Base-by-base conservation (phyloP, 495 filamentous ascomycete species). In the Alectoria sarmentosa region DNA sequence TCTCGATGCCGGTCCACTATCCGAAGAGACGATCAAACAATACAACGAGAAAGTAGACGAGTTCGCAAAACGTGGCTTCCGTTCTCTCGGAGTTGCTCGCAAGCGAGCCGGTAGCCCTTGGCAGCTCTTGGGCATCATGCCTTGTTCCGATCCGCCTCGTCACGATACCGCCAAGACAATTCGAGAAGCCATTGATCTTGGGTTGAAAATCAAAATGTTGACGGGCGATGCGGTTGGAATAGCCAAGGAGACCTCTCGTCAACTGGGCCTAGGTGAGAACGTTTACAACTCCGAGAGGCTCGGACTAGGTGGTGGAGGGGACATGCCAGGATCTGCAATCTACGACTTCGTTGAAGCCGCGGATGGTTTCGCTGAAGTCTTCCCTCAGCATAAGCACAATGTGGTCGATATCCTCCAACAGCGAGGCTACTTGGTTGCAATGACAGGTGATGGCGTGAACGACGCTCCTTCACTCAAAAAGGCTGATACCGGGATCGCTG, bases 191-290 rank as follows among this genome's bases (percentile, higher is more conserved):
- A 89, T 92, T 80, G 81, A 80, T 63, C 85, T 96, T 60, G 92
- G 92, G 77, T 80, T 96, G 54, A 88, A 86, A 64, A 90, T 96
- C 76, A 96, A 96, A 81, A 96, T 96, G 90, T 86, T 96, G 78
- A 96, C 92, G 75, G 92, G 92, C 81, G 92, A 96, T 77, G 90
- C 92, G 61, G 90, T 96, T 71, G 91, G 89, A 76, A 96, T 96
- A 76, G 91, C 92, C 71, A 85, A 88, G 76, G 91, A 96, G 75
- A 95, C 91, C 69, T 92, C 89, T 44, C 89, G 90, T 72, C 88
- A 91, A 76, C 85, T 96, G 62, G 90, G 91, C 79, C 85, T 96
- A 60, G 92, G 92, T 70, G 94, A 90, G 62, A 96, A 96, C 76
- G 87, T 96, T 67, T 96, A 95, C 80, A 93, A 96, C 69, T 89